Percentiles rank a stretch among this genome's conserved stretches.
phyloP scores from a whole-genome alignment of 140 eudicot species.

The Anethum foeniculum region DNA sequence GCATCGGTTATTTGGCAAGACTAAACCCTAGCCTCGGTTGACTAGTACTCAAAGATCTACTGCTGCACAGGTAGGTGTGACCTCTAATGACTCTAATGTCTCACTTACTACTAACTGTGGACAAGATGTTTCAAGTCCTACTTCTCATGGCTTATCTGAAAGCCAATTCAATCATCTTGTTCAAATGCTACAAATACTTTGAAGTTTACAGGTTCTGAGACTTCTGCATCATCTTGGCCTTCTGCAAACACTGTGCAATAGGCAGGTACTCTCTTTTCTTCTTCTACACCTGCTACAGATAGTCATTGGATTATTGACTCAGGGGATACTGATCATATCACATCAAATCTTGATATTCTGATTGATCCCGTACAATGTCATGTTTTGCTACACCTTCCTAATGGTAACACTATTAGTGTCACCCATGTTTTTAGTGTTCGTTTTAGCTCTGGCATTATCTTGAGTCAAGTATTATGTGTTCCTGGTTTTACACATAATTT shows the following conservation, averaged over 20 bases:
- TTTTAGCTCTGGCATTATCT: background rate
- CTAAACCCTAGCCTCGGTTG: background rate
- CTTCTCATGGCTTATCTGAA: too few species aligned
- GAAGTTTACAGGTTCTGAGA: too few species aligned
- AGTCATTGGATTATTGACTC: background rate
- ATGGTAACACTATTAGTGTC: background rate
- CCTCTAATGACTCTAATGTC: too few species aligned
- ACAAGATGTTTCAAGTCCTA: too few species aligned
- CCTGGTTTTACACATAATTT: background rate
- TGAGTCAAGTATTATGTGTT: background rate
- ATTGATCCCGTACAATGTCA: background rate
- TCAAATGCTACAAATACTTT: too few species aligned
- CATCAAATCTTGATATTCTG: background rate
- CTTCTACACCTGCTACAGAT: background rate
- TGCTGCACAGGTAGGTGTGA: too few species aligned
- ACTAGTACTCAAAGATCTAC: too few species aligned
- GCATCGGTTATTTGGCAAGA: background rate
- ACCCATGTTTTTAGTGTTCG: background rate
- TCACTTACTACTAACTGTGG: too few species aligned
- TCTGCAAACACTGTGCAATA: background rate
- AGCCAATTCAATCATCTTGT: too few species aligned
- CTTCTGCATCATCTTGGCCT: background rate
- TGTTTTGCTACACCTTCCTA: background rate
- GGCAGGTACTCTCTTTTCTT: background rate
- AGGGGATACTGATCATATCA: background rate